A percentile compares a stretch with the other conserved stretches of the same genome.
These are phyloP conservation scores for Inosperma sp. DNA, from an alignment of 768 basidiomycete species.

Conservation along the genomic window DNA sequence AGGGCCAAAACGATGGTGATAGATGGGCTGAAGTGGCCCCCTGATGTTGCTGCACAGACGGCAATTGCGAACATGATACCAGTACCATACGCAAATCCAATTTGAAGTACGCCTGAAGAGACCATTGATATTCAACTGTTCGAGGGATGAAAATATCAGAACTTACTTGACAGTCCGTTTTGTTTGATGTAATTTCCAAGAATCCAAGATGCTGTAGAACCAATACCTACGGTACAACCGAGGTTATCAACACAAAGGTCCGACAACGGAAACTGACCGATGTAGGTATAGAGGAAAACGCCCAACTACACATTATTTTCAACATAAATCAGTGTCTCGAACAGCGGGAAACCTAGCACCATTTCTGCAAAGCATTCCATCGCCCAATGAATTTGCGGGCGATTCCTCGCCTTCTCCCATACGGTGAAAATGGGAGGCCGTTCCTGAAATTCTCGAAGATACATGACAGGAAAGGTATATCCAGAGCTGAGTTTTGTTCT, in stretches of 20 bases:
- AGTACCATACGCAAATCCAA: constrained; percentile 54
- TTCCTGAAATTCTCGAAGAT: constrained; percentile 40
- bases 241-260: too few species aligned
- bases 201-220: constrained; percentile 47
- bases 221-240: constrained; percentile 45
- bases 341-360: constrained; percentile 29
- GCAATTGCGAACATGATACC: constrained; percentile 58
- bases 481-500: too few species aligned
- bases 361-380: constrained; percentile 60
- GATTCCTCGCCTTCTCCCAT: constrained; percentile 51
- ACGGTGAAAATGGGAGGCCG: constrained; percentile 36
- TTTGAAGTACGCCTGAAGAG: constrained; percentile 45
- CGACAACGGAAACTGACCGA: too few species aligned
- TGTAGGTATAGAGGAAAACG: constrained; percentile 56
- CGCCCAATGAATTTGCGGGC: constrained; percentile 43
- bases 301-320: constrained; percentile 40
- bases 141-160: neutral
- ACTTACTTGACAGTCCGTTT: constrained; percentile 48
- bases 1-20: constrained; percentile 50
- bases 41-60: constrained; percentile 50
- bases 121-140: neutral
- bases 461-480: too few species aligned
- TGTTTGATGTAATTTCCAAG: constrained; percentile 42
- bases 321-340: neutral
- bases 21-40: constrained; percentile 64